Evolutionary conservation across 345 rosid genomes (phyloP).

Genomic region (Nasturtium officinale): DNA sequence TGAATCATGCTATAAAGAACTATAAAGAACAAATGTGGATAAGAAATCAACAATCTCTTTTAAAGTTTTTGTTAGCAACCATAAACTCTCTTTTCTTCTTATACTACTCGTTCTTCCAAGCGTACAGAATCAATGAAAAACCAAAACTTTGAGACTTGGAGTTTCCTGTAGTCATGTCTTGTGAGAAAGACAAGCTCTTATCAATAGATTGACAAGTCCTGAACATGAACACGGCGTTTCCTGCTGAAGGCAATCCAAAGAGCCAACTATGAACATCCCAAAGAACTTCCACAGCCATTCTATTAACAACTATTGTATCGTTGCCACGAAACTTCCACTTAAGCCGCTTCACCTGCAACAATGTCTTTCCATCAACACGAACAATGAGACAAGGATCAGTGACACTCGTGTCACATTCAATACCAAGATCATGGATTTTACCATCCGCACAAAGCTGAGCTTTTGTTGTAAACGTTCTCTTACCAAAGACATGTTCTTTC

Average conservation of each 20-base stretch:
- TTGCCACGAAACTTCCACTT: slow-evolving; percentile 97
- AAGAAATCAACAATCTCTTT: slow-evolving; percentile 41
- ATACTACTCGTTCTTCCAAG: slow-evolving; percentile 71
- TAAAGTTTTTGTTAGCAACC: slow-evolving; percentile 26
- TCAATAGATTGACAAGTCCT: slow-evolving; percentile 65
- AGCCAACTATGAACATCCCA: slow-evolving; percentile 98
- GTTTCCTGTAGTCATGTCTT: slow-evolving; percentile 46
- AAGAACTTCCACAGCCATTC: slow-evolving; percentile 74
- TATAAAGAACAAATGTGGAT: slow-evolving; percentile 35
- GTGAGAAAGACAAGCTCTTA: slow-evolving; percentile 52
- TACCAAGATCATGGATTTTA: slow-evolving; percentile 61
- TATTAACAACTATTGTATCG: slow-evolving; percentile 80
- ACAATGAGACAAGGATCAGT: slow-evolving; percentile 76
- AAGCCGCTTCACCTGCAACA: slow-evolving; percentile 79
- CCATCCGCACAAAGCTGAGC: slow-evolving; percentile 76
- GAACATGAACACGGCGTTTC: slow-evolving; percentile 91
- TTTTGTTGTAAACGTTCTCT: slow-evolving; percentile 69
- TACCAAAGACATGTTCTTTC: slow-evolving; percentile 83
- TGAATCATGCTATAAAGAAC: too few species aligned
- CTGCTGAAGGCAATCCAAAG: slow-evolving; percentile 67
- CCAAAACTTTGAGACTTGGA: slow-evolving; percentile 66
- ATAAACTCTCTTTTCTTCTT: slow-evolving; percentile 2
- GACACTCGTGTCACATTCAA: slow-evolving; percentile 77
- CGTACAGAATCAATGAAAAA: slow-evolving; percentile 65
- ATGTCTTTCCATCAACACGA: slow-evolving; percentile 73